phyloP scores from a whole-genome alignment of 2,329 filamentous ascomycete genomes.

The Cryphonectria parasitica region DNA sequence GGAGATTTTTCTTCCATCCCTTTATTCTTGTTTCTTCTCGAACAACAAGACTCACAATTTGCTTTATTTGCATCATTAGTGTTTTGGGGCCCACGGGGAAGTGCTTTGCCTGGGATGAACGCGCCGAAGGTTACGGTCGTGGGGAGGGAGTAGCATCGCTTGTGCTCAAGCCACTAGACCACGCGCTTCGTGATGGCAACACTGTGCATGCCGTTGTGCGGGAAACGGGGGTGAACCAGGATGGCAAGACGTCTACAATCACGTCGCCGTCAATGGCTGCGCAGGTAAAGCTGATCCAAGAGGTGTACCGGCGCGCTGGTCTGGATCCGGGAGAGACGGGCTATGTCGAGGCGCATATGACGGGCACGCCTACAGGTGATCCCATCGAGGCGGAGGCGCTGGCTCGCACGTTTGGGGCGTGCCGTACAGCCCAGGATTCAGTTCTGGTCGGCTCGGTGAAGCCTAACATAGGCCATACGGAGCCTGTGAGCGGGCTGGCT shows the following conservation, averaged over 20 bases:
- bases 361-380: slow-evolving; percentile 46
- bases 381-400: slow-evolving; percentile 46
- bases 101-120: slow-evolving; percentile 40
- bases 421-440: slow-evolving; percentile 31
- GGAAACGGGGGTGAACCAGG: slow-evolving; percentile 45
- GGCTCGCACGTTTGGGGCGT: slow-evolving; percentile 35
- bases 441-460: slow-evolving; percentile 37
- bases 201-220: slow-evolving; percentile 46
- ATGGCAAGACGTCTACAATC: slow-evolving; percentile 48
- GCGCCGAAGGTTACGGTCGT: slow-evolving; percentile 50
- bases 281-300: slow-evolving; percentile 41
- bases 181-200: slow-evolving; percentile 51
- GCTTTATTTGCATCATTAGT: background rate
- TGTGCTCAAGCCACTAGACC: slow-evolving; percentile 51
- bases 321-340: slow-evolving; percentile 37
- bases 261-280: slow-evolving; percentile 41
- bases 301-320: slow-evolving; percentile 38
- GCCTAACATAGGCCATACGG: slow-evolving; percentile 40
- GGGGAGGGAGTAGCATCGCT: slow-evolving; percentile 54
- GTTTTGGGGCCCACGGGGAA: slow-evolving; percentile 1
- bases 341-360: slow-evolving; percentile 47
- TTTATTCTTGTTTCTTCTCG: too few species aligned
- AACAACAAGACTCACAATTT: too few species aligned
- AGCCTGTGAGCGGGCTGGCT: slow-evolving; percentile 35
- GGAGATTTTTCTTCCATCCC: too few species aligned